Conservation (phyloP, 768 basidiomycete genomes). For the Phaffia australis region DNA sequence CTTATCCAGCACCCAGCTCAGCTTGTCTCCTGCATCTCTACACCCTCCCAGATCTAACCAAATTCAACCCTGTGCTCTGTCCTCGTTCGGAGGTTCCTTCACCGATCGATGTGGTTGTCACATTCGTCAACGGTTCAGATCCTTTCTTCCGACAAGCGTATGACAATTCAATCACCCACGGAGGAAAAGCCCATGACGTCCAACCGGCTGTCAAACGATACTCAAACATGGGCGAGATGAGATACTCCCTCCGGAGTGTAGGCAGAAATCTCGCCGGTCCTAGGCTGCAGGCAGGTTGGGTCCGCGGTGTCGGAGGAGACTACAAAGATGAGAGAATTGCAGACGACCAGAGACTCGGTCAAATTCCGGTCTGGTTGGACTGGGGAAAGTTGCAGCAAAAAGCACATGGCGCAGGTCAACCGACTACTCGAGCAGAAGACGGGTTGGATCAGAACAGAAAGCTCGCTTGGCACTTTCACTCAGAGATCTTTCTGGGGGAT, state of each 20-base stretch:
- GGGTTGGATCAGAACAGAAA: not conserved
- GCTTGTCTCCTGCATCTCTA: conserved; percentile 16
- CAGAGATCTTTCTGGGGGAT: conserved; percentile 14
- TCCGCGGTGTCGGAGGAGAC: conserved; percentile 13
- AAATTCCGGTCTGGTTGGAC: conserved; percentile 23
- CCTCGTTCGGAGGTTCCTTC: not conserved
- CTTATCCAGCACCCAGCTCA: conserved; percentile 13
- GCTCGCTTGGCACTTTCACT: conserved; percentile 21
- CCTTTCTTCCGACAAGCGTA: conserved; percentile 15
- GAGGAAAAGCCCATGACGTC: not conserved
- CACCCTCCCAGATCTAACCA: conserved; percentile 5
- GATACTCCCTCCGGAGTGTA: conserved; percentile 10
- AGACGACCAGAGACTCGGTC: not conserved
- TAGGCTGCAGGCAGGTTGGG: not conserved
- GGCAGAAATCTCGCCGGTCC: conserved; percentile 5
- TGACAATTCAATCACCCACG: not conserved
- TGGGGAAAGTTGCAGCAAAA: not conserved
- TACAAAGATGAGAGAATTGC: not conserved
- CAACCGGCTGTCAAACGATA: conserved; percentile 11
- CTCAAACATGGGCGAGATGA: conserved; percentile 24
- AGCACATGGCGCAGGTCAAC: not conserved
- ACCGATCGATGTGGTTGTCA: conserved; percentile 12
- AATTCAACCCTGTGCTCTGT: conserved; percentile 8
- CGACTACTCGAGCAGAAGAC: not conserved
- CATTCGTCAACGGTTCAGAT: conserved; percentile 18